Evolutionary conservation across 2,329 filamentous ascomycete genomes (phyloP).

Genomic region (Parafenestella ontariensis): DNA sequence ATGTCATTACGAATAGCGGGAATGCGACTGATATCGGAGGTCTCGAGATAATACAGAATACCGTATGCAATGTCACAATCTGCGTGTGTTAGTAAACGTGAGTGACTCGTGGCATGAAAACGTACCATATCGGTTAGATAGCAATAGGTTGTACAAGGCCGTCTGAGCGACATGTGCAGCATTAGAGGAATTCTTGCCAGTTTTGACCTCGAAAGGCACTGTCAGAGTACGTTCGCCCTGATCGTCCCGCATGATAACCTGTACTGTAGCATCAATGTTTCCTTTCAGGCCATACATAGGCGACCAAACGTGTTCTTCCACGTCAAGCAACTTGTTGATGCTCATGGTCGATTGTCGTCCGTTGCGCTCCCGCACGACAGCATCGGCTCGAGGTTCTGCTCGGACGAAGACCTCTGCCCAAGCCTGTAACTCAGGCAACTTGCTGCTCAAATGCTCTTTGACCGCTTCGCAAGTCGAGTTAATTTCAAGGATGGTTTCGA

Average conservation of each 20-base stretch:
- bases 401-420: slow-evolving; percentile 88
- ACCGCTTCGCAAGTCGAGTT: slow-evolving; percentile 76
- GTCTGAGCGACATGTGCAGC: slow-evolving; percentile 91
- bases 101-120: not conserved
- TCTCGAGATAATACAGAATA: slow-evolving; percentile 94
- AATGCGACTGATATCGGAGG: slow-evolving; percentile 82
- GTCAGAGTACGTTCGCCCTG: slow-evolving; percentile 73
- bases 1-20: slow-evolving; percentile 87
- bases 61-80: slow-evolving; percentile 91
- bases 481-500: slow-evolving; percentile 90
- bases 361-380: slow-evolving; percentile 79
- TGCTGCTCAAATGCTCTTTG: slow-evolving; percentile 79
- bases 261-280: slow-evolving; percentile 96
- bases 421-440: slow-evolving; percentile 78
- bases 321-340: slow-evolving; percentile 91
- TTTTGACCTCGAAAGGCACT: slow-evolving; percentile 95
- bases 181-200: slow-evolving; percentile 79
- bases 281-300: slow-evolving; percentile 97
- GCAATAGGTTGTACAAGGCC: slow-evolving; percentile 86
- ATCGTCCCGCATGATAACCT: slow-evolving; percentile 79
- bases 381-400: slow-evolving; percentile 71
- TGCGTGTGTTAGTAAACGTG: slow-evolving; percentile 35
- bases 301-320: slow-evolving; percentile 98
- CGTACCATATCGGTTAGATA: slow-evolving; percentile 86
- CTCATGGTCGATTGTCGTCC: slow-evolving; percentile 80